Conservation (phyloP, 768 basidiomycete species). For the Ramaria rubella region DNA sequence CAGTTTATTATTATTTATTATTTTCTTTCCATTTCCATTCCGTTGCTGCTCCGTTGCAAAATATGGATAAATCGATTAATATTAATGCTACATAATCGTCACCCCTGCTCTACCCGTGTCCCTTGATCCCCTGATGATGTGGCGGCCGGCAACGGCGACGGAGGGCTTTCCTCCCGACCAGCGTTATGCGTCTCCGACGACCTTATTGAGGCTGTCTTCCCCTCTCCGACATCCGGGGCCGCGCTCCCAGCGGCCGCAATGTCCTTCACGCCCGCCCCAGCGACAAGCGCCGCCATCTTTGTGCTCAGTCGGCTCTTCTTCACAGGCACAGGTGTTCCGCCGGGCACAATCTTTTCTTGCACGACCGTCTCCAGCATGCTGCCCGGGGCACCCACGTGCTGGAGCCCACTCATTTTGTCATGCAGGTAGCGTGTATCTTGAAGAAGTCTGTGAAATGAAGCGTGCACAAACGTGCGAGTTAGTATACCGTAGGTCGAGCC, state of each 20-base stretch:
- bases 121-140: no score
- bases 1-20: no score
- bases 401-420: slow-evolving; percentile 66
- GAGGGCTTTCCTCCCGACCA: no score
- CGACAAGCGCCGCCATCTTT: slow-evolving; percentile 7
- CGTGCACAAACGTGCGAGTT: slow-evolving; percentile 6
- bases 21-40: no score
- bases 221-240: neutral
- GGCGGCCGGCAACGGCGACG: no score
- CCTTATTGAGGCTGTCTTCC: no score
- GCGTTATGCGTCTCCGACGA: no score
- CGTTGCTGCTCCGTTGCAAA: no score
- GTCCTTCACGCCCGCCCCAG: neutral
- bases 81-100: no score
- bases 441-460: slow-evolving; percentile 50
- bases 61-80: no score
- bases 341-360: slow-evolving; percentile 60
- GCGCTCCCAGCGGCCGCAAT: neutral
- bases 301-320: slow-evolving; percentile 6
- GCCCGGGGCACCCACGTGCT: slow-evolving; percentile 64
- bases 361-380: slow-evolving; percentile 83
- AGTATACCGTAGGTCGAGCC: neutral
- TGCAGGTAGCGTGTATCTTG: slow-evolving; percentile 74
- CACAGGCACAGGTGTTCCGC: slow-evolving; percentile 5
- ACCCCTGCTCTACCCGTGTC: slow-evolving; percentile 28